These are phyloP conservation scores for Chytriomyces sp. DNA, from an alignment of 192 early-diverging fungal species.

Conservation along the genomic window DNA sequence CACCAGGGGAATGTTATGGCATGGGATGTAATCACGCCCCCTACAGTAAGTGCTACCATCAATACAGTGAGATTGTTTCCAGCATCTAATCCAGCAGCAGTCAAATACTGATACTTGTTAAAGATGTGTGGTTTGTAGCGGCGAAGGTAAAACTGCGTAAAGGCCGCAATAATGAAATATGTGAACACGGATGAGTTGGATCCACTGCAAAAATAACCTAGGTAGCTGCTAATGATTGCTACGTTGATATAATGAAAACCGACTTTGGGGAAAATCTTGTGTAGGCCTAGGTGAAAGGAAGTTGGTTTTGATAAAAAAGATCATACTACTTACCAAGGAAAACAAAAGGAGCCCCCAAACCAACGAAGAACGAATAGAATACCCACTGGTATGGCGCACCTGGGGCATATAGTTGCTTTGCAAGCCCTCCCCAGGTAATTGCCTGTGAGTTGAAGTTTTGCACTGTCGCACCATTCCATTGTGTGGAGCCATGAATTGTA, in stretches of 20 bases:
- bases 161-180: constrained; percentile 57
- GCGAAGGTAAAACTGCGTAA: constrained; percentile 75
- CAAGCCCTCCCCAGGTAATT: constrained; percentile 74
- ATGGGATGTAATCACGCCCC: not conserved
- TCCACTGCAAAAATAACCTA: constrained; percentile 45
- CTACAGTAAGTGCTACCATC: constrained; percentile 4
- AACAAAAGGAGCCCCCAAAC: no score
- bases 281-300: constrained; percentile 65
- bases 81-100: constrained; percentile 60
- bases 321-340: no score
- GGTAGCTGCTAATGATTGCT: constrained; percentile 62
- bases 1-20: not conserved
- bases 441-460: constrained; percentile 70
- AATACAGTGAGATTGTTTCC: constrained; percentile 28
- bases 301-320: constrained; percentile 64
- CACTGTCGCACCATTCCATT: constrained; percentile 65
- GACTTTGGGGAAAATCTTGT: constrained; percentile 63
- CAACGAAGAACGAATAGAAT: constrained; percentile 53
- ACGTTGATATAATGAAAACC: constrained; percentile 73
- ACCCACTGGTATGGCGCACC: constrained; percentile 59
- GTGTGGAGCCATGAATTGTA: constrained; percentile 50
- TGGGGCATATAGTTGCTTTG: constrained; percentile 64
- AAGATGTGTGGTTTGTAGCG: constrained; percentile 65
- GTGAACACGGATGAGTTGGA: constrained; percentile 20
- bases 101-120: constrained; percentile 58